Percentiles rank a stretch among this genome's conserved stretches.
Conservation (phyloP, 2,329 filamentous ascomycete species). For the Exophiala calicioides region DNA sequence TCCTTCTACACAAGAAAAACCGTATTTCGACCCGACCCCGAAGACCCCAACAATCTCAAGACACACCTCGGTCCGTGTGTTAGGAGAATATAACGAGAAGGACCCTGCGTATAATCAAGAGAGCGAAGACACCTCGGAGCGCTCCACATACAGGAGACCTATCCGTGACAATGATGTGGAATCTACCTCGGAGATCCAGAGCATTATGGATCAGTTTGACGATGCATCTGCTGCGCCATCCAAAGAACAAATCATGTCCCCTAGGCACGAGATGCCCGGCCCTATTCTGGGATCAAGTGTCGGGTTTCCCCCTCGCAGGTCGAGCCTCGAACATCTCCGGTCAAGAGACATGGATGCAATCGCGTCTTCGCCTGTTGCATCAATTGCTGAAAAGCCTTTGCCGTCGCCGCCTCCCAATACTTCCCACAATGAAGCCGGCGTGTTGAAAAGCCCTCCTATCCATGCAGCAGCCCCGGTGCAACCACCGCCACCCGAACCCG, state of each 20-base stretch:
- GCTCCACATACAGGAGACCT: constrained; percentile 43
- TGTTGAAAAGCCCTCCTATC: constrained; percentile 32
- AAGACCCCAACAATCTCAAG: constrained; percentile 46
- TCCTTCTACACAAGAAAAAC: constrained; percentile 52
- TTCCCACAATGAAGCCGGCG: constrained; percentile 32
- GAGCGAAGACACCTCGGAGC: constrained; percentile 53
- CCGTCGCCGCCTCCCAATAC: constrained; percentile 32
- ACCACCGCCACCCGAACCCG: constrained; percentile 70
- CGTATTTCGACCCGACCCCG: constrained; percentile 54
- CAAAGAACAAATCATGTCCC: constrained; percentile 88
- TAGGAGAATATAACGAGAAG: constrained; percentile 29
- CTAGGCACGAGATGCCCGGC: constrained; percentile 77
- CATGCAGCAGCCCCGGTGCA: constrained; percentile 26
- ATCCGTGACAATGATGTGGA: constrained; percentile 56
- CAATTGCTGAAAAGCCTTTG: constrained; percentile 27
- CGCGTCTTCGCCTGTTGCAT: constrained; percentile 25
- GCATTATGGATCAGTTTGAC: constrained; percentile 95
- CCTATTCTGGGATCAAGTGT: constrained; percentile 68
- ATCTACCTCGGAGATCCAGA: constrained; percentile 86
- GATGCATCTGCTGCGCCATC: constrained; percentile 70
- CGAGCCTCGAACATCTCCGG: constrained; percentile 75
- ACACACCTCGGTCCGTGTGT: constrained; percentile 35
- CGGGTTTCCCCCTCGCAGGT: constrained; percentile 78
- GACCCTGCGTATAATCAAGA: constrained; percentile 37
- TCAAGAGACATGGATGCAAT: constrained; percentile 38